Percentiles rank a stretch among this genome's conserved stretches.
Evolutionary conservation across 139 green algal genomes (phyloP).

Genomic region (Auxenochlorella protothecoides): DNA sequence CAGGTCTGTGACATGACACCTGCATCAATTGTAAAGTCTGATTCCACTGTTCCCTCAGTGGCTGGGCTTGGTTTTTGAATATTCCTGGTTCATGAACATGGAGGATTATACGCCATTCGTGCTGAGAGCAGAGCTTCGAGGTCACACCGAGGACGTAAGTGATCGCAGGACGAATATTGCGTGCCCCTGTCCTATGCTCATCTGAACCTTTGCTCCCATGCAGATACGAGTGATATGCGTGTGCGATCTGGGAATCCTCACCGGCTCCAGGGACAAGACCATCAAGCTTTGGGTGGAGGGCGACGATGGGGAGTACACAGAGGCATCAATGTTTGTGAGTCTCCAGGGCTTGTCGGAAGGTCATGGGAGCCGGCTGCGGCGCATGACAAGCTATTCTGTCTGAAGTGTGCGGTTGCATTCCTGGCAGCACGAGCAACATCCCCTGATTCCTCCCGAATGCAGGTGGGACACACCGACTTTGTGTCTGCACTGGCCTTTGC

Average conservation of each 20-base stretch:
- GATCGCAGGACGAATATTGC: neutral
- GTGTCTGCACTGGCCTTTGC: slow-evolving; percentile 57
- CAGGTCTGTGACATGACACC: no score
- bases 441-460: neutral
- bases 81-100: no score
- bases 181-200: neutral
- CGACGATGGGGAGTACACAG: neutral
- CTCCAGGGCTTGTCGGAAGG: neutral
- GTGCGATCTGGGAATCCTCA: slow-evolving; percentile 22
- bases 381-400: neutral
- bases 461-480: slow-evolving; percentile 76
- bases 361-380: neutral
- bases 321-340: neutral
- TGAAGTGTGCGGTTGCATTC: neutral
- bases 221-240: neutral
- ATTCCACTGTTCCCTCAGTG: no score
- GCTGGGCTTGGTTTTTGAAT: no score
- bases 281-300: slow-evolving; percentile 41
- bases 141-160: slow-evolving; percentile 22
- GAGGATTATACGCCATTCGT: slow-evolving; percentile 1
- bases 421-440: neutral
- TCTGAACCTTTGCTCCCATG: neutral
- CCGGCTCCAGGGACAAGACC: slow-evolving; percentile 63
- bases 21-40: no score
- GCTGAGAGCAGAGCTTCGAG: slow-evolving; percentile 13